Base-by-base conservation (phyloP, 2,329 filamentous ascomycete genomes). In the Ophiocordyceps australis region DNA sequence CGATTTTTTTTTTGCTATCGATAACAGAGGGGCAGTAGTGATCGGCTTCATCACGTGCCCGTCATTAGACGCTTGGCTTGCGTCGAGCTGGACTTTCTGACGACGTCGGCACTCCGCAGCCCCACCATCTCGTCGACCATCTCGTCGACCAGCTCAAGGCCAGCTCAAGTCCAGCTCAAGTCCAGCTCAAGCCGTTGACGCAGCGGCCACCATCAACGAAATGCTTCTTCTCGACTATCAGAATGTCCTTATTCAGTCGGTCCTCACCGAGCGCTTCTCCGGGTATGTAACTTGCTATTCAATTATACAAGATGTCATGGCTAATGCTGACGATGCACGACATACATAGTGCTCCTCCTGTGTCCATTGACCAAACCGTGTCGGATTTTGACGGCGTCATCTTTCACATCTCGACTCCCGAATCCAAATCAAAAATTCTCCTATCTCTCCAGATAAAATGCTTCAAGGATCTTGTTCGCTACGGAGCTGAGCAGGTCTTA, bases 311-410 rank as follows among this genome's bases (percentile, higher is more conserved):
- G 9, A 20, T 24, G 21, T 11, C 41, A 46, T 54, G 54, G 34
- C 51, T 52, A 47, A 46, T 42, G n/a, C n/a, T n/a, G n/a, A n/a
- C n/a, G n/a, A n/a, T n/a, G n/a, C n/a, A n/a, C n/a, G n/a, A n/a
- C 36, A 36, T 31, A 30, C 44, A 7, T 19, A 94, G 86, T 55
- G 78, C 78, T 50, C 59, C 81, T 39, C 82, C 83, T 31, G 68
- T 72, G 31, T 82, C 80, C 40, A 93, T 99, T 51, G 91, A 98
- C 57, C 89, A 99, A 61, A 82, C 92, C 35, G 82, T 94, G 35
- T 95, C 86, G 49, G 89, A 99, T 57, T 99, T 99, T 48, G 91
- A 98, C 57, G 86, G 86, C 48, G 89, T 95, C 41, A 92, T 80
- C 39, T 99, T 95, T 57, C 89, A 98, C 55, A 85, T 98, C 46